These are phyloP conservation scores for Noccaea bulbosa DNA, from an alignment of 345 rosid species.

Conservation along the genomic window DNA sequence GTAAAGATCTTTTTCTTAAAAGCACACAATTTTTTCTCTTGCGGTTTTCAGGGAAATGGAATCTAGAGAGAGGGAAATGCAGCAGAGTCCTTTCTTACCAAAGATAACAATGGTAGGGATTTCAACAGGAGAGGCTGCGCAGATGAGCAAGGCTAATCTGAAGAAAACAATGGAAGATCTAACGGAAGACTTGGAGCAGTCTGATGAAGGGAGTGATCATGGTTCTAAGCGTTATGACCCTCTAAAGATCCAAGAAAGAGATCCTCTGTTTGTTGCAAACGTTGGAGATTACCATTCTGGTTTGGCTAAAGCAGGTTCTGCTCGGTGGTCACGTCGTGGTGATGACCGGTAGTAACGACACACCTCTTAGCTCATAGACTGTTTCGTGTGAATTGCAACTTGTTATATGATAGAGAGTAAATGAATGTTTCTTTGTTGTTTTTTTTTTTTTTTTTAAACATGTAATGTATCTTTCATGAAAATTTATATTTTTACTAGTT, in stretches of 20 bases:
- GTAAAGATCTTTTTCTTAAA: background rate
- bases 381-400: no score
- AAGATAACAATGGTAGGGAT: constrained; percentile 97
- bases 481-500: background rate
- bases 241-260: constrained; percentile 61
- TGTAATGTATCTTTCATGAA: background rate
- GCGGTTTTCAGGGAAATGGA: constrained; percentile 46
- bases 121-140: constrained; percentile 79
- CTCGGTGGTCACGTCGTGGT: constrained; percentile 63
- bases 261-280: constrained; percentile 92
- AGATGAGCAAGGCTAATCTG: constrained; percentile 72
- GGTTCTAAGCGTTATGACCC: constrained; percentile 39
- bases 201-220: constrained; percentile 57
- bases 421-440: background rate
- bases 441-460: background rate
- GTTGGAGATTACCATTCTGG: constrained; percentile 83
- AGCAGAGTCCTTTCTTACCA: constrained; percentile 81
- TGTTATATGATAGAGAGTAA: background rate
- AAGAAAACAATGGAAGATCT: constrained; percentile 88
- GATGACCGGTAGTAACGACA: constrained; percentile 37
- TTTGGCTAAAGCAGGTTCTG: constrained; percentile 61
- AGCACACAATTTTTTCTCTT: background rate
- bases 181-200: constrained; percentile 70
- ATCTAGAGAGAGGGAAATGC: constrained; percentile 45
- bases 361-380: constrained; percentile 1